A percentile compares a stretch with the other conserved stretches of the same genome.
phyloP scores from a whole-genome alignment of 176 grass and related monocot genomes.

The Olyra latifolia region DNA sequence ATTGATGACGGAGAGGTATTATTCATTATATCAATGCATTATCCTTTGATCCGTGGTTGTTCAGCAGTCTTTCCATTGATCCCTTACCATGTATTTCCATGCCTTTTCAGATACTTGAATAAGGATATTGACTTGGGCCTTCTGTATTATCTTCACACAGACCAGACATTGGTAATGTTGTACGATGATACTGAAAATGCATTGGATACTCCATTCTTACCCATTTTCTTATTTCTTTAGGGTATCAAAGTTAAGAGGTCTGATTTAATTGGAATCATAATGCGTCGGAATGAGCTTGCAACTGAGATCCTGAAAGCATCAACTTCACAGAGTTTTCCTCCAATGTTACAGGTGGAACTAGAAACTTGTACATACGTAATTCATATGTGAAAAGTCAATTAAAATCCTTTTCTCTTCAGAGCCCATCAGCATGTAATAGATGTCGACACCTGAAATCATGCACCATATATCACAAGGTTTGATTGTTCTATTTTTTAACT shows the following conservation, averaged over 20 bases:
- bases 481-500: background rate
- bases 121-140: constrained; percentile 80
- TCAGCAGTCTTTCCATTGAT: constrained; percentile 32
- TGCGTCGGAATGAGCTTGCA: constrained; percentile 95
- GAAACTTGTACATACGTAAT: background rate
- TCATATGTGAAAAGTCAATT: constrained; percentile 27
- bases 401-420: constrained; percentile 45
- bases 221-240: constrained; percentile 44
- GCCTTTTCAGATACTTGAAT: constrained; percentile 77
- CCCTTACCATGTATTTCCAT: constrained; percentile 17
- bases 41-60: constrained; percentile 19
- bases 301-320: constrained; percentile 89
- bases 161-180: constrained; percentile 78
- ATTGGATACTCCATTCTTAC: constrained; percentile 34
- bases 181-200: constrained; percentile 30
- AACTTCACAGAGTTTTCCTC: constrained; percentile 62
- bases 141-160: constrained; percentile 92
- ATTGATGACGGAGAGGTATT: constrained; percentile 93
- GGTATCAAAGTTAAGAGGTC: constrained; percentile 85
- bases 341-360: constrained; percentile 74
- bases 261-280: constrained; percentile 85
- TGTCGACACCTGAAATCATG: constrained; percentile 83
- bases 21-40: background rate
- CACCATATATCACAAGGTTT: constrained; percentile 90
- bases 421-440: constrained; percentile 65